A percentile compares a stretch with the other conserved stretches of the same genome.
Conservation (phyloP, 1,139 yeast genomes). For the Hyphopichia pseudoburtonii region DNA sequence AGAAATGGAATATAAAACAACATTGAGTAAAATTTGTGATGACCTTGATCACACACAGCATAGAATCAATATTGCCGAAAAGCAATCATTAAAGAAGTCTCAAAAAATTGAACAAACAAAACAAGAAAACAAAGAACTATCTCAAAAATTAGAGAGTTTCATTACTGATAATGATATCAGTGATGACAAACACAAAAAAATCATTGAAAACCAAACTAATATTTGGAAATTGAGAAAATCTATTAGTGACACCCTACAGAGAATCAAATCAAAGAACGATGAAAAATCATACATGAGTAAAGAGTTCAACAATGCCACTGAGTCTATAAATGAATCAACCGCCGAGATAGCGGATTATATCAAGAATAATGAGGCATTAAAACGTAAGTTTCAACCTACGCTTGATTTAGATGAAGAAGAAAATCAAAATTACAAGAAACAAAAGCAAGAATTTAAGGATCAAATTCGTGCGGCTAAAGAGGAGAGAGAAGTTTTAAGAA, state of each 20-base stretch:
- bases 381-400: constrained; percentile 26
- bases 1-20: constrained; percentile 27
- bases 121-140: constrained; percentile 19
- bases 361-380: constrained; percentile 16
- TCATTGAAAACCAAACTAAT: constrained; percentile 30
- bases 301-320: constrained; percentile 62
- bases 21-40: constrained; percentile 26
- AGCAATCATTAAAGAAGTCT: constrained; percentile 33
- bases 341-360: constrained; percentile 36
- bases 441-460: constrained; percentile 22
- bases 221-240: constrained; percentile 42
- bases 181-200: constrained; percentile 17
- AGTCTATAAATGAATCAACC: constrained; percentile 54
- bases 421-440: constrained; percentile 20
- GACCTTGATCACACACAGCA: constrained; percentile 41
- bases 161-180: constrained; percentile 15
- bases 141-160: constrained; percentile 19
- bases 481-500: constrained; percentile 24
- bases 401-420: constrained; percentile 24
- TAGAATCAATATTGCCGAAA: constrained; percentile 42
- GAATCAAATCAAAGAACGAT: constrained; percentile 35
- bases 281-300: constrained; percentile 67
- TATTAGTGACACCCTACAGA: constrained; percentile 35
- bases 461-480: constrained; percentile 23
- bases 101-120: constrained; percentile 30